Evolutionary conservation across 2,329 filamentous ascomycete genomes (phyloP).

Genomic region (Ceratocystis lukuohia): DNA sequence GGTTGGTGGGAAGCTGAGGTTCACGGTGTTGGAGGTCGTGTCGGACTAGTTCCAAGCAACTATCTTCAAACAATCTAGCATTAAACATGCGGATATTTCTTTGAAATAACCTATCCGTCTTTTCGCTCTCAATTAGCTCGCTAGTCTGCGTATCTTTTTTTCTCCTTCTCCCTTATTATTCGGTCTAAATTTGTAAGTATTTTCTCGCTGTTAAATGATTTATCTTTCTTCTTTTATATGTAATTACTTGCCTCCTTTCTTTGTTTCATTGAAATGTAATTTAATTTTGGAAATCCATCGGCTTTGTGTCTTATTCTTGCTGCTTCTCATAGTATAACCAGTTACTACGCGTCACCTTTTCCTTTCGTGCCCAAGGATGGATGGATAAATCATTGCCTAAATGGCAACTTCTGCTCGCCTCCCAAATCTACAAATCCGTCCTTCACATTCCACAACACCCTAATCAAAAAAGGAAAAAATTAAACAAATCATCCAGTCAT

Average conservation of each 20-base stretch:
- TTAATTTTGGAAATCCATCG: too few species aligned
- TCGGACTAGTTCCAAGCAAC: constrained; percentile 55
- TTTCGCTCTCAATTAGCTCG: background rate
- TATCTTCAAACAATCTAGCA: constrained; percentile 39
- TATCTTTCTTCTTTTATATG: too few species aligned
- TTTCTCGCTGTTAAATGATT: too few species aligned
- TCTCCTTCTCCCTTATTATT: background rate
- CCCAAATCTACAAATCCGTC: background rate
- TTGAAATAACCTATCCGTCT: background rate
- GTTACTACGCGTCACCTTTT: too few species aligned
- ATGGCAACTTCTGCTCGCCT: background rate
- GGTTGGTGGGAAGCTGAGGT: constrained; percentile 99
- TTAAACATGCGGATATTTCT: background rate
- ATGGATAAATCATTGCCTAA: background rate
- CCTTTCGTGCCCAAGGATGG: too few species aligned
- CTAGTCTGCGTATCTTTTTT: background rate
- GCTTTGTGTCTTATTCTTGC: too few species aligned
- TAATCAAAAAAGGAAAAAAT: too few species aligned
- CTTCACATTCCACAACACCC: background rate
- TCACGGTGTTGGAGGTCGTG: constrained; percentile 48
- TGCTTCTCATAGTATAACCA: too few species aligned
- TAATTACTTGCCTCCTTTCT: too few species aligned
- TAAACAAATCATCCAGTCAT: background rate
- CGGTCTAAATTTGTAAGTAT: background rate
- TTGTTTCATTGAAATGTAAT: too few species aligned